A percentile compares a stretch with the other conserved stretches of the same genome.
Conservation (phyloP, 768 basidiomycete genomes). For the Lentinula detonsa region DNA sequence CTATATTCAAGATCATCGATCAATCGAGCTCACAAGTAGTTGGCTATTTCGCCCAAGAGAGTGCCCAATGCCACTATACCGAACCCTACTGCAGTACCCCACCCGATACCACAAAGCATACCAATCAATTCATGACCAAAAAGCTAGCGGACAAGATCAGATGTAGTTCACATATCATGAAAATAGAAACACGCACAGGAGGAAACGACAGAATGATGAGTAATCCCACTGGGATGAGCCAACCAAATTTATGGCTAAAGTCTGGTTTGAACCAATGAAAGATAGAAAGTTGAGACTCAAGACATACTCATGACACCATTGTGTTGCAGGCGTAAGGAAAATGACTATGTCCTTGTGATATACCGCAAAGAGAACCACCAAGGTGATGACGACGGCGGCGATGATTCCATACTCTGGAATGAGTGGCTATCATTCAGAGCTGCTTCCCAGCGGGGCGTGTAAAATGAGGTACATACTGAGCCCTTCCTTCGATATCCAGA, state of each 20-base stretch:
- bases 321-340: conserved; percentile 41
- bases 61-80: conserved; percentile 31
- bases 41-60: conserved; percentile 31
- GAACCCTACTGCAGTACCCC: conserved; percentile 39
- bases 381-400: conserved; percentile 21
- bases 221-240: conserved; percentile 49
- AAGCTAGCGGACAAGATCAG: conserved; percentile 11
- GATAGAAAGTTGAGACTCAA: not conserved
- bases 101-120: conserved; percentile 36
- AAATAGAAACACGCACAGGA: conserved; percentile 17
- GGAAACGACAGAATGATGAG: conserved; percentile 49
- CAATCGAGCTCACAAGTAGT: conserved; percentile 20
- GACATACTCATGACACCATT: conserved; percentile 39
- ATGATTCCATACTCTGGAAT: conserved; percentile 18
- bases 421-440: not conserved
- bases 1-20: no score
- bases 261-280: not conserved
- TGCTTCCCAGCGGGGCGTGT: not conserved
- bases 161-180: not conserved
- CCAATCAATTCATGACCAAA: conserved; percentile 43
- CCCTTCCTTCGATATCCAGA: not conserved
- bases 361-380: conserved; percentile 30
- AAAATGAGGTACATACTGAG: not conserved
- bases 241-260: conserved; percentile 33
- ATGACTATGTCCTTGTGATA: conserved; percentile 44